phyloP scores from a whole-genome alignment of 495 filamentous ascomycete genomes.

The Xylaria castorea region DNA sequence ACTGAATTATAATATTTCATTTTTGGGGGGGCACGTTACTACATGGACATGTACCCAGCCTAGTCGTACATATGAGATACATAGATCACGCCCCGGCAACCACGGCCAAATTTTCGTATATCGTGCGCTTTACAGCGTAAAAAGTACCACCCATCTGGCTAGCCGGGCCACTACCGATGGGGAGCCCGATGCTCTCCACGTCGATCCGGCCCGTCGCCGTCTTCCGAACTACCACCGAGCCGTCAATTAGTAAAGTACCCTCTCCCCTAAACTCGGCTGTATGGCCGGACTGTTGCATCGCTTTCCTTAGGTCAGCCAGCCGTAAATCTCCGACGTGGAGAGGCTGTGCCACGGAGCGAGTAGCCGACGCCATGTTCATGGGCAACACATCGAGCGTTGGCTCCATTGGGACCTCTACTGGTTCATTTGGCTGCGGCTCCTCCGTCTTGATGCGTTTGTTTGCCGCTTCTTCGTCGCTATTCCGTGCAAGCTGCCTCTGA shows the following conservation, averaged over 20 bases:
- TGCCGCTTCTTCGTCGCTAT: slow-evolving; percentile 51
- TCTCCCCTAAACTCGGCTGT: slow-evolving; percentile 93
- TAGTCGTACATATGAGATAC: slow-evolving; percentile 13
- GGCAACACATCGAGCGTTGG: slow-evolving; percentile 83
- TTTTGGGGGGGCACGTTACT: background rate
- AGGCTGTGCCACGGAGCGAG: slow-evolving; percentile 79
- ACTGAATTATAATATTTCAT: background rate
- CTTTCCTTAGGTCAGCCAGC: slow-evolving; percentile 83
- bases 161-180: slow-evolving; percentile 46
- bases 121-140: slow-evolving; percentile 77
- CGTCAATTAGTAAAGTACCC: slow-evolving; percentile 88
- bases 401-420: slow-evolving; percentile 33
- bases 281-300: slow-evolving; percentile 82
- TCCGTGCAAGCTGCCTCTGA: slow-evolving; percentile 45
- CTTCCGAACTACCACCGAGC: slow-evolving; percentile 86
- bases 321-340: slow-evolving; percentile 94
- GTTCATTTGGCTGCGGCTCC: slow-evolving; percentile 44
- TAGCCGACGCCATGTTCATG: slow-evolving; percentile 75
- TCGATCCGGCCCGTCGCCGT: slow-evolving; percentile 85
- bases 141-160: slow-evolving; percentile 64
- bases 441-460: slow-evolving; percentile 75
- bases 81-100: slow-evolving; percentile 67
- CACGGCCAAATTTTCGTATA: slow-evolving; percentile 84
- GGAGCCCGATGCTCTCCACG: slow-evolving; percentile 76
- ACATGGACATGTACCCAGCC: slow-evolving; percentile 27